phyloP scores from a whole-genome alignment of 2,329 filamentous ascomycete species.

The Huntiella savannae region DNA sequence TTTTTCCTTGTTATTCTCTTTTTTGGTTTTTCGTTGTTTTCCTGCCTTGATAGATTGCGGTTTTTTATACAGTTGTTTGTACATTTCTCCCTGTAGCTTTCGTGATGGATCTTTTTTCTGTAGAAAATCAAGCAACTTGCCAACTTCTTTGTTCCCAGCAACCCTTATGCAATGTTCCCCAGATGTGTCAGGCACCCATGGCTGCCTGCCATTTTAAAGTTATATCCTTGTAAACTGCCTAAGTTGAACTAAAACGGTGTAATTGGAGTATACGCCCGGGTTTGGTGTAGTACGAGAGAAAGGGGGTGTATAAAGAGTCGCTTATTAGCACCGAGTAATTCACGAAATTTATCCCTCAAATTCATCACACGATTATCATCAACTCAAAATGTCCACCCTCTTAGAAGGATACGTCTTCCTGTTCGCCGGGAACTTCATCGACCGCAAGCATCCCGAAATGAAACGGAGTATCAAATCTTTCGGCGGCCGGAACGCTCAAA shows the following conservation, averaged over 20 bases:
- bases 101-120: too few species aligned
- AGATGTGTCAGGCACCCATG: too few species aligned
- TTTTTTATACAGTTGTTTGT: conserved; percentile 2
- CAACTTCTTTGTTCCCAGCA: too few species aligned
- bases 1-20: conserved; percentile 5
- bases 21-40: not conserved
- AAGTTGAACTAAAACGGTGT: too few species aligned
- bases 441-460: conserved; percentile 29
- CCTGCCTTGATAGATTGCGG: not conserved
- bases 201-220: too few species aligned
- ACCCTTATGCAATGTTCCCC: too few species aligned
- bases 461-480: conserved; percentile 27
- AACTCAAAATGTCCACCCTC: not conserved
- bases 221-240: too few species aligned
- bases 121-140: too few species aligned
- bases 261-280: too few species aligned
- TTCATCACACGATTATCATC: not conserved
- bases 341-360: not conserved
- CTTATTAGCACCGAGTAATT: not conserved
- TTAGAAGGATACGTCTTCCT: not conserved
- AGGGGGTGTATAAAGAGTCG: not conserved
- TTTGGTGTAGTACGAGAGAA: too few species aligned
- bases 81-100: not conserved
- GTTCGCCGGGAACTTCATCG: conserved; percentile 27
- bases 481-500: conserved; percentile 29